These are phyloP conservation scores for Pulveroboletus sp. DNA, from an alignment of 768 basidiomycete genomes.

Conservation along the genomic window DNA sequence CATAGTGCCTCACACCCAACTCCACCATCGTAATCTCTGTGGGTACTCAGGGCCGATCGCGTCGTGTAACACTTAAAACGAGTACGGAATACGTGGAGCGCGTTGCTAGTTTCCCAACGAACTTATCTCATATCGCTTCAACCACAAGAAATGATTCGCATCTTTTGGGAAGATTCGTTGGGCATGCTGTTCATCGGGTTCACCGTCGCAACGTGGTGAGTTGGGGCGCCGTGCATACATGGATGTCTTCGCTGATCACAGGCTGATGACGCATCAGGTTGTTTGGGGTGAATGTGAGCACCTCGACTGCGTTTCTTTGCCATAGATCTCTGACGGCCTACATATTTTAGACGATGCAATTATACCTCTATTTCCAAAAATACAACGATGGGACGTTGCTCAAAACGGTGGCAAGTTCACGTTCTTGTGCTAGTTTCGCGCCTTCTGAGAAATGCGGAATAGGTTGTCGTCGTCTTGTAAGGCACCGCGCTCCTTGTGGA, in stretches of 20 bases:
- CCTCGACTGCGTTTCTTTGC: neutral
- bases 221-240: neutral
- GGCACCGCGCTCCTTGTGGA: neutral
- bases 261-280: constrained; percentile 3
- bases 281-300: constrained; percentile 11
- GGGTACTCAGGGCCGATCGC: neutral
- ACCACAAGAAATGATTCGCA: neutral
- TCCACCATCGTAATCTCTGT: neutral
- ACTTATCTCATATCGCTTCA: neutral
- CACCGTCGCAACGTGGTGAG: constrained; percentile 15
- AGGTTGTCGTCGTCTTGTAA: constrained; percentile 9
- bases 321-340: neutral
- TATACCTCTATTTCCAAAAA: constrained; percentile 8
- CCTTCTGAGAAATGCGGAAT: neutral
- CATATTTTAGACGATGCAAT: constrained; percentile 7
- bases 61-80: neutral
- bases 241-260: neutral
- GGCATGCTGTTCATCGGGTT: constrained; percentile 11
- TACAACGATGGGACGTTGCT: constrained; percentile 1
- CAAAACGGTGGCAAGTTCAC: constrained; percentile 8
- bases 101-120: neutral
- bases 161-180: neutral
- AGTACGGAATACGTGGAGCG: neutral
- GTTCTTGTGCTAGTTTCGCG: neutral
- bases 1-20: neutral